Conservation (phyloP, 768 basidiomycete species). For the Leucocoprinus leucothites region DNA sequence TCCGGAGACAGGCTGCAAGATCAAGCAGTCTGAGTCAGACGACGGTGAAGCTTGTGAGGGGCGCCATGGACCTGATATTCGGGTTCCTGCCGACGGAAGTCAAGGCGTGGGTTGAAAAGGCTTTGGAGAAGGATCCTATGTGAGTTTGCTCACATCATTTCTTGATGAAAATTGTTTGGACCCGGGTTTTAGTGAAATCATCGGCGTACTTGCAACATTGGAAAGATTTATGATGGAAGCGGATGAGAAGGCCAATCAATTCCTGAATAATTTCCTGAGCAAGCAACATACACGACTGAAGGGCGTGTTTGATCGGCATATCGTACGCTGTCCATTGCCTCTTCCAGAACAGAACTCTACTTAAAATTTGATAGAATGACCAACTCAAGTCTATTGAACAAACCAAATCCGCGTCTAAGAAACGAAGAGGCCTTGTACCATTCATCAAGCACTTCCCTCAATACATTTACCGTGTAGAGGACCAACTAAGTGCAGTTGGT, state of each 20-base stretch:
- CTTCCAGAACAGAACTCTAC: not conserved
- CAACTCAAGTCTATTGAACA: slow-evolving; percentile 88
- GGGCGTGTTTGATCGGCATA: slow-evolving; percentile 71
- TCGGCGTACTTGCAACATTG: slow-evolving; percentile 76
- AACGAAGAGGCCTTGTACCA: slow-evolving; percentile 86
- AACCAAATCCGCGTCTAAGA: slow-evolving; percentile 89
- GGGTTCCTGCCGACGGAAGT: slow-evolving; percentile 86
- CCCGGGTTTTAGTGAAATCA: slow-evolving; percentile 60
- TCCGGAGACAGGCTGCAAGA: slow-evolving; percentile 85
- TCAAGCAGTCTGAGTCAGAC: slow-evolving; percentile 60
- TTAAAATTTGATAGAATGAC: slow-evolving; percentile 53
- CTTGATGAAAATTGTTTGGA: not conserved
- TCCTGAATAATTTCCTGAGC: slow-evolving; percentile 68
- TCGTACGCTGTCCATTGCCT: slow-evolving; percentile 40
- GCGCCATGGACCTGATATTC: slow-evolving; percentile 93
- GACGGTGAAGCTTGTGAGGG: slow-evolving; percentile 78
- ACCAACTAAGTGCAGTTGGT: slow-evolving; percentile 61
- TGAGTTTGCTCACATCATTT: slow-evolving; percentile 27
- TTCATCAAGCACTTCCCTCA: slow-evolving; percentile 93
- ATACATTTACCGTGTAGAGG: slow-evolving; percentile 82
- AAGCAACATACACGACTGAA: slow-evolving; percentile 81
- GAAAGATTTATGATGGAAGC: slow-evolving; percentile 78
- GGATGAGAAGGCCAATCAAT: slow-evolving; percentile 75
- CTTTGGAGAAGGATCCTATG: slow-evolving; percentile 75
- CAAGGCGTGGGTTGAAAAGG: slow-evolving; percentile 80